Conservation (phyloP, 108 stramenopile species). For the Chaetoceros muelleri region DNA sequence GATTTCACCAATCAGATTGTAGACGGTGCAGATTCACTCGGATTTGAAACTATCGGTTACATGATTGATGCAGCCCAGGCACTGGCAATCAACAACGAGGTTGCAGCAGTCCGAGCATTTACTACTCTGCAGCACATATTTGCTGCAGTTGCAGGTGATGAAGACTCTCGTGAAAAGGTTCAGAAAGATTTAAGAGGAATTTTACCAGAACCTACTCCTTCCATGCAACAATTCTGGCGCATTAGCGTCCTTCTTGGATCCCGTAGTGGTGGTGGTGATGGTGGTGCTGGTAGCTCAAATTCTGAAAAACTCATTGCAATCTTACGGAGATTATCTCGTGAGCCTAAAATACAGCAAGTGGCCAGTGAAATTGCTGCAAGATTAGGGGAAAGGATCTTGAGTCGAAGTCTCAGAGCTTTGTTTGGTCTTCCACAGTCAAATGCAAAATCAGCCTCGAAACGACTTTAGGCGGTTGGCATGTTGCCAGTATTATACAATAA, state of each 20-base stretch:
- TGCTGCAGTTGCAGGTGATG: slow-evolving; percentile 9
- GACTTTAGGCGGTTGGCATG: too few relatives aligned
- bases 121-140: slow-evolving; percentile 39
- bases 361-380: slow-evolving; percentile 62
- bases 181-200: slow-evolving; percentile 26
- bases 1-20: slow-evolving; percentile 70
- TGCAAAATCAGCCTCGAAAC: background rate
- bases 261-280: slow-evolving; percentile 13
- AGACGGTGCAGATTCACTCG: slow-evolving; percentile 61
- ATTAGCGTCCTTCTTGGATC: slow-evolving; percentile 41
- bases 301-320: slow-evolving; percentile 54
- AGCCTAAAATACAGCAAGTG: slow-evolving; percentile 54
- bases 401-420: slow-evolving; percentile 53
- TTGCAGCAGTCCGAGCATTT: slow-evolving; percentile 50
- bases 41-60: slow-evolving; percentile 50
- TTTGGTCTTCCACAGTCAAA: slow-evolving; percentile 61
- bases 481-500: too few relatives aligned
- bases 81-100: slow-evolving; percentile 53
- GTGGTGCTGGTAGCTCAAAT: slow-evolving; percentile 27
- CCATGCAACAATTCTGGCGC: slow-evolving; percentile 54
- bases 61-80: slow-evolving; percentile 41
- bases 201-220: slow-evolving; percentile 52
- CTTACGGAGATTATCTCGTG: slow-evolving; percentile 54
- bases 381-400: slow-evolving; percentile 54
- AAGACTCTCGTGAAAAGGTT: slow-evolving; percentile 14